Percentiles rank a stretch among this genome's conserved stretches.
These are phyloP conservation scores for Aspergillus floridensis DNA, from an alignment of 2,329 filamentous ascomycete species.

Conservation along the genomic window DNA sequence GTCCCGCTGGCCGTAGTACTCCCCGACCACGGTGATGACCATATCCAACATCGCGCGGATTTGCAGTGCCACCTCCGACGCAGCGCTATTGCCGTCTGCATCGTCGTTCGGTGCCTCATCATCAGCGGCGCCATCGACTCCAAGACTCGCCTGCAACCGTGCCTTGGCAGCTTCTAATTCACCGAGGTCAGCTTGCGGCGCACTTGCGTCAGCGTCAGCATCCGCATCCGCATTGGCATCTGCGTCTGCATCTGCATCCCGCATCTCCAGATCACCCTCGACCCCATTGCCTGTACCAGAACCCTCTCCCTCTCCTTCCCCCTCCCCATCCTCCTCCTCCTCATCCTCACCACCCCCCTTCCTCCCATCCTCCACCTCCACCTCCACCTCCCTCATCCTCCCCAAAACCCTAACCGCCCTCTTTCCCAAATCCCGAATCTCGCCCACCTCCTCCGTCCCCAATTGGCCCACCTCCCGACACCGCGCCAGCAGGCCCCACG, in stretches of 20 bases:
- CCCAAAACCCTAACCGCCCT: constrained; percentile 58
- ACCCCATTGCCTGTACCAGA: not conserved
- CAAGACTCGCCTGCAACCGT: constrained; percentile 44
- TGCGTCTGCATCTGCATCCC: not conserved
- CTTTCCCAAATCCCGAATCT: constrained; percentile 76
- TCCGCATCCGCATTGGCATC: constrained; percentile 14
- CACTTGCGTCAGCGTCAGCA: constrained; percentile 4
- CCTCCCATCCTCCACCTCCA: constrained; percentile 33
- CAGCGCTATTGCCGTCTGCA: constrained; percentile 17
- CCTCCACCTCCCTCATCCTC: constrained; percentile 47
- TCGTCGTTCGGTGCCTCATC: constrained; percentile 13
- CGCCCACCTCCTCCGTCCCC: constrained; percentile 70
- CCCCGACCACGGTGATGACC: constrained; percentile 83
- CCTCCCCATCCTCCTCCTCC: constrained; percentile 13
- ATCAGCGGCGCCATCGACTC: constrained; percentile 14
- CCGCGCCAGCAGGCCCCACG: constrained; percentile 77
- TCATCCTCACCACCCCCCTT: constrained; percentile 24
- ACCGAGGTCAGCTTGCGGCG: constrained; percentile 13
- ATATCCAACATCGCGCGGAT: constrained; percentile 76
- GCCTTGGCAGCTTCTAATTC: constrained; percentile 52
- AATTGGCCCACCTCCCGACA: constrained; percentile 73
- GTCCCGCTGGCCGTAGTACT: constrained; percentile 87
- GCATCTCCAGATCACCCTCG: not conserved
- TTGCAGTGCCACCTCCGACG: constrained; percentile 23
- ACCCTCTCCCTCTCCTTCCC: not conserved